These are phyloP conservation scores for Alternaria conjuncta DNA, from an alignment of 2,329 filamentous ascomycete species.

Conservation along the genomic window DNA sequence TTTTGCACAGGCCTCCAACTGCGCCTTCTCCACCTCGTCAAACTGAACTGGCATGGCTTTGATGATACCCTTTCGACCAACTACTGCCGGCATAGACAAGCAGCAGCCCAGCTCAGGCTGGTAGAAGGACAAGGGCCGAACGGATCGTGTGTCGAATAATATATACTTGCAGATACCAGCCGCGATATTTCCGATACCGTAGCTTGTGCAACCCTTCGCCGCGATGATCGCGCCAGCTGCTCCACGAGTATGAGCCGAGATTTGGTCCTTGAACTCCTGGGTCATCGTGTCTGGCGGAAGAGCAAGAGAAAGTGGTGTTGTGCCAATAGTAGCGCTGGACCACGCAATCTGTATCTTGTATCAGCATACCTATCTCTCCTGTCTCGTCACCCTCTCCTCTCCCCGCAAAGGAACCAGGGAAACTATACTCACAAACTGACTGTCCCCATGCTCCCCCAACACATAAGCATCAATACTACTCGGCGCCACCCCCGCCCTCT, in stretches of 20 bases:
- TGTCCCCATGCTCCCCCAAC: slow-evolving; percentile 58
- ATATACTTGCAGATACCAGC: slow-evolving; percentile 60
- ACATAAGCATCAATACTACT: slow-evolving; percentile 54
- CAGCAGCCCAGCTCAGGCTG: slow-evolving; percentile 57
- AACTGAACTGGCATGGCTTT: slow-evolving; percentile 47
- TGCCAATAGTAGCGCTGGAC: slow-evolving; percentile 54
- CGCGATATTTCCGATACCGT: slow-evolving; percentile 58
- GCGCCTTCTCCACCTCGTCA: slow-evolving; percentile 41
- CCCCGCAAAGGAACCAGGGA: not conserved
- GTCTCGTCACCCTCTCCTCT: not conserved
- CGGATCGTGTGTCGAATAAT: slow-evolving; percentile 55
- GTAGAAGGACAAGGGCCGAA: slow-evolving; percentile 59
- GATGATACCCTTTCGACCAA: slow-evolving; percentile 57
- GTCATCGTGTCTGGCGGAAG: slow-evolving; percentile 35
- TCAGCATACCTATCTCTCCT: not conserved
- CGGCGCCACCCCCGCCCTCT: slow-evolving; percentile 48
- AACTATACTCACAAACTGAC: slow-evolving; percentile 49
- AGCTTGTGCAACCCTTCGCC: slow-evolving; percentile 59
- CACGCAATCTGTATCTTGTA: slow-evolving; percentile 46
- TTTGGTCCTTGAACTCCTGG: slow-evolving; percentile 38
- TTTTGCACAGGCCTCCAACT: slow-evolving; percentile 44
- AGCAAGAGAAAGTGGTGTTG: slow-evolving; percentile 49
- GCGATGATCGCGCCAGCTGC: slow-evolving; percentile 57
- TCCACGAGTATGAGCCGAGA: slow-evolving; percentile 55
- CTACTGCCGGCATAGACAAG: slow-evolving; percentile 57